These are phyloP conservation scores for Aspergillus egyptiacus DNA, from an alignment of 495 filamentous ascomycete species.

Conservation along the genomic window DNA sequence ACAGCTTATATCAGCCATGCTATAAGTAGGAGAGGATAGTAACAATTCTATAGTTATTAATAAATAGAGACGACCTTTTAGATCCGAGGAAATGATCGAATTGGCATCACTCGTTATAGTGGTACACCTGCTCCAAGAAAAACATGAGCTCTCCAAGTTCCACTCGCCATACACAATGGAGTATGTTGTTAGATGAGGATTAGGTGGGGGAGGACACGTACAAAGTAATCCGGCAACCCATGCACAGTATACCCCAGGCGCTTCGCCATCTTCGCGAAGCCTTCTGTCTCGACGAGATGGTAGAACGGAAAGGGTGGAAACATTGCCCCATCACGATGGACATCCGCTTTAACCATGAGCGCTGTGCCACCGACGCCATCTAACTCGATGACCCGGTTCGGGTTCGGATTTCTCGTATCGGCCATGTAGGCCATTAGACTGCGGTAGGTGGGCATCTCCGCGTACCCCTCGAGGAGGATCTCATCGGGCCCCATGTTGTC, in stretches of 20 bases:
- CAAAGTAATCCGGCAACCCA: slow-evolving; percentile 94
- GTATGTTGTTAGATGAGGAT: slow-evolving; percentile 6
- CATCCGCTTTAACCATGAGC: slow-evolving; percentile 91
- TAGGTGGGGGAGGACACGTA: slow-evolving; percentile 37
- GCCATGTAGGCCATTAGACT: slow-evolving; percentile 85
- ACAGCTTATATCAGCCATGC: too few species aligned
- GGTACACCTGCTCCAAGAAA: slow-evolving; percentile 60
- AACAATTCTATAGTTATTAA: not conserved
- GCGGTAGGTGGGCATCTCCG: slow-evolving; percentile 85
- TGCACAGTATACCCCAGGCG: slow-evolving; percentile 76
- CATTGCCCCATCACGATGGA: slow-evolving; percentile 97
- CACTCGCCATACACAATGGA: too few species aligned
- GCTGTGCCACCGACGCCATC: slow-evolving; percentile 95
- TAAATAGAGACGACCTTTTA: not conserved
- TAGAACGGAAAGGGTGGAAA: slow-evolving; percentile 96
- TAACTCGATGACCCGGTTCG: slow-evolving; percentile 57
- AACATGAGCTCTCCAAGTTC: too few species aligned
- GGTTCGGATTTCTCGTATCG: slow-evolving; percentile 48
- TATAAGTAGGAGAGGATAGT: too few species aligned
- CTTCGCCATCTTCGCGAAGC: slow-evolving; percentile 94
- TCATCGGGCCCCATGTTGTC: slow-evolving; percentile 80
- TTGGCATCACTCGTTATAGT: slow-evolving; percentile 72
- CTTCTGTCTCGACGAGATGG: slow-evolving; percentile 94
- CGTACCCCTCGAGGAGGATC: slow-evolving; percentile 89
- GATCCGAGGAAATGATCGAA: not conserved